phyloP scores from a whole-genome alignment of 495 filamentous ascomycete genomes.

The Hypoxylon crocopeplum region DNA sequence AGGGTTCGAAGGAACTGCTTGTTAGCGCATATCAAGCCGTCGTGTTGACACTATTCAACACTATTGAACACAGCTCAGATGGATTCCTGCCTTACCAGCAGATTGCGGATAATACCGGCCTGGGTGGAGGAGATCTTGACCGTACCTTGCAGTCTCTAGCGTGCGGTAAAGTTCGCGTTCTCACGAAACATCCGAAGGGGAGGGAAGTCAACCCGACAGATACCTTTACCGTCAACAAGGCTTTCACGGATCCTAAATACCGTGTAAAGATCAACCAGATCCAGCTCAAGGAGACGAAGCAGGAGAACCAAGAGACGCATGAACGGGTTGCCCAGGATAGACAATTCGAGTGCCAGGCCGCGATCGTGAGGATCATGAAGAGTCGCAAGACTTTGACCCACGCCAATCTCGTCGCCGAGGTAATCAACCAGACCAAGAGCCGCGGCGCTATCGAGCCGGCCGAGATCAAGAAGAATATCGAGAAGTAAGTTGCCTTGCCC shows the following conservation, averaged over 20 bases:
- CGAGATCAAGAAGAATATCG: constrained; percentile 96
- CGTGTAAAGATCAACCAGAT: constrained; percentile 99
- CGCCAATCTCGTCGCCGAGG: constrained; percentile 79
- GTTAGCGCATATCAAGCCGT: constrained; percentile 91
- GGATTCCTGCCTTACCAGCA: constrained; percentile 68
- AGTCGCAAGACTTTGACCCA: constrained; percentile 85
- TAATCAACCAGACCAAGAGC: constrained; percentile 85
- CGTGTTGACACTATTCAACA: constrained; percentile 92
- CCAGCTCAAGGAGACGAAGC: constrained; percentile 87
- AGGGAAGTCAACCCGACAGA: constrained; percentile 79
- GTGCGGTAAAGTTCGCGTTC: constrained; percentile 85
- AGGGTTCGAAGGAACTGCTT: constrained; percentile 81
- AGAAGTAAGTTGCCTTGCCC: constrained; percentile 69
- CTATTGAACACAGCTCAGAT: constrained; percentile 56
- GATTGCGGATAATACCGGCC: constrained; percentile 71
- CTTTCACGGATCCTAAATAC: constrained; percentile 81
- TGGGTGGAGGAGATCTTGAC: constrained; percentile 74
- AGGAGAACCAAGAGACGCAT: constrained; percentile 91
- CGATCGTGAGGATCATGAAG: constrained; percentile 98
- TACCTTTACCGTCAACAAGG: constrained; percentile 77
- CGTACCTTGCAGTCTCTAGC: constrained; percentile 94
- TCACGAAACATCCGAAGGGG: constrained; percentile 84
- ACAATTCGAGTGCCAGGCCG: constrained; percentile 95
- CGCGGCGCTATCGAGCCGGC: constrained; percentile 81
- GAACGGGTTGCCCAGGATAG: constrained; percentile 86